These are phyloP conservation scores for Pyrus bretschneideri DNA, from an alignment of 306 rosid species.

Conservation along the genomic window DNA sequence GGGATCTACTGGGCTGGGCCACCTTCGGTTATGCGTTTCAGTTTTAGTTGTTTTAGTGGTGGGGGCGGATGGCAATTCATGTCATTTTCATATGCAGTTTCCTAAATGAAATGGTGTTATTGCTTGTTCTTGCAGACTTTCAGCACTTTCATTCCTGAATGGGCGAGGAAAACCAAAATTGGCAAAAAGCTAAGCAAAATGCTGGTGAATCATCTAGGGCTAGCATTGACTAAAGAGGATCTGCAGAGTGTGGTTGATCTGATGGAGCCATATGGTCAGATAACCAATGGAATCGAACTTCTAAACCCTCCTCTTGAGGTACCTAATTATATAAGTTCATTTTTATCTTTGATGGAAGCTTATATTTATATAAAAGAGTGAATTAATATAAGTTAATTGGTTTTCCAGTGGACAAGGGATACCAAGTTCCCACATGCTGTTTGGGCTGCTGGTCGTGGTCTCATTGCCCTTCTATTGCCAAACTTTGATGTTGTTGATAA, in stretches of 20 bases:
- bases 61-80: background rate
- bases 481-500: conserved; percentile 82
- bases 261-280: conserved; percentile 99
- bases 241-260: conserved; percentile 76
- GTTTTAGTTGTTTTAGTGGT: no score
- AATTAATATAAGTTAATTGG: conserved; percentile 13
- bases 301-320: conserved; percentile 87
- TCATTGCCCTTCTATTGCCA: conserved; percentile 77
- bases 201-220: conserved; percentile 84
- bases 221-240: conserved; percentile 71
- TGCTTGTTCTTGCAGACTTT: conserved; percentile 58
- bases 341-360: background rate
- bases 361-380: background rate
- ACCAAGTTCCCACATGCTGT: conserved; percentile 92
- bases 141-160: conserved; percentile 50
- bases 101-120: conserved; percentile 11
- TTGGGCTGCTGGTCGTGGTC: conserved; percentile 98
- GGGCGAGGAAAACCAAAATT: conserved; percentile 58
- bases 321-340: conserved; percentile 3
- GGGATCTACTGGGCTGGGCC: no score
- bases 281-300: conserved; percentile 90
- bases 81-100: conserved; percentile 11
- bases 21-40: no score
- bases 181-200: conserved; percentile 42
- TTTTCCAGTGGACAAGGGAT: conserved; percentile 81